Base-by-base conservation (phyloP, 1,284 basidiomycete genomes). In the Ustilago curta region DNA sequence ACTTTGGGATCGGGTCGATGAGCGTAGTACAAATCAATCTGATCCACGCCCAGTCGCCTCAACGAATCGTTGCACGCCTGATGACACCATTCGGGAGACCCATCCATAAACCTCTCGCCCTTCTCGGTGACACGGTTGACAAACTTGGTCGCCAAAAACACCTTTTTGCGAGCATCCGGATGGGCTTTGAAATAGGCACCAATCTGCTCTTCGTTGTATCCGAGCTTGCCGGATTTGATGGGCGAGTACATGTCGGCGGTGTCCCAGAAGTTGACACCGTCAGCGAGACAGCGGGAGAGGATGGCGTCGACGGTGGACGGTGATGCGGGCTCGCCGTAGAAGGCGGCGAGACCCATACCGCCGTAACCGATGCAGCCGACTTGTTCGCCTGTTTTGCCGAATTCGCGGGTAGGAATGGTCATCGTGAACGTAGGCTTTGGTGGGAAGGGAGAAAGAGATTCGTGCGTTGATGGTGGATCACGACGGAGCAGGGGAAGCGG, bases 1-100 rank as follows among this genome's bases (percentile, higher is more conserved):
- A 88, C 89, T 51, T 91, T 90, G n/a, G 62, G 55, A 31, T 60
- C 69, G 11, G 74, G 65, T 25, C 87, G 81, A 66, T 87, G 86
- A 9, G 85, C 75, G 68, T 87, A 87, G 79, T 85, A 87, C 23
- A 87, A 75, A 66, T 87, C 86, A 25, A 86, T 76, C 31, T 71
- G 84, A 23, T 83, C 75, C 8, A 81, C 76, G 1, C 85, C 84
- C 11, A 87, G 77, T 19, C 86, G 72, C 47, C 83, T 55, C 31
- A 81, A 80, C 25, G 85, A 80, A 12, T 76, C 81, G 29, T 83
- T 81, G 57, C 84, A 84, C 48, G 83, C 84, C 44, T 79, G 56
- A 8, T 78, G 66, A 54, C 85, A 85, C 76, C 86, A 85, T 8
- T 76, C 81, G 3, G 70, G 58, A 31, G 43, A 61, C 25, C 62